phyloP scores from a whole-genome alignment of 2,329 filamentous ascomycete genomes.

The Beauveria varroae region DNA sequence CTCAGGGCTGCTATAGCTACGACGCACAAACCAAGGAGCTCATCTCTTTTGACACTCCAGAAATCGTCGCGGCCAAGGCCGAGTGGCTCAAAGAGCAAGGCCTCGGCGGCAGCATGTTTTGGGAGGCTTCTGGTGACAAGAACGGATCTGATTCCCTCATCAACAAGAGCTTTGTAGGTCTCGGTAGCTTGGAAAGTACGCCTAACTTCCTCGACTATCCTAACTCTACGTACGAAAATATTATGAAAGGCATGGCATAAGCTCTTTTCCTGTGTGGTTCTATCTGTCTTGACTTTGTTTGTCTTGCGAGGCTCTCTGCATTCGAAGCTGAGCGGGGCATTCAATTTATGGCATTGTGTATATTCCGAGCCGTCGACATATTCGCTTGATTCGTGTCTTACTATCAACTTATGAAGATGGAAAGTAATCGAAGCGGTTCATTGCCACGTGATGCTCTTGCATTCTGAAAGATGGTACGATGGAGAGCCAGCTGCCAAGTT shows the following conservation, averaged over 20 bases:
- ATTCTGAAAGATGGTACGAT: too few species aligned
- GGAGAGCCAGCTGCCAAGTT: neutral
- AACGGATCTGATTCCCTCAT: conserved; percentile 54
- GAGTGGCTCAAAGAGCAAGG: conserved; percentile 53
- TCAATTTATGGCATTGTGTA: too few species aligned
- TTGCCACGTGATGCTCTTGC: neutral
- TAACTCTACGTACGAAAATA: conserved; percentile 47
- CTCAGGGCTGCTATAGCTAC: conserved; percentile 64
- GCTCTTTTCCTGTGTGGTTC: neutral
- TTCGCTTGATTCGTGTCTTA: neutral
- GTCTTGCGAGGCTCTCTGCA: neutral
- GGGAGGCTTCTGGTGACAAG: conserved; percentile 69
- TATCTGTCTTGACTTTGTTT: neutral
- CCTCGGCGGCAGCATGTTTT: conserved; percentile 77
- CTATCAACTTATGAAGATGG: neutral
- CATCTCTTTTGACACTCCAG: conserved; percentile 63
- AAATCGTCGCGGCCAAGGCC: conserved; percentile 54
- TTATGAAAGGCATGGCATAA: conserved; percentile 27
- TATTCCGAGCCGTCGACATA: neutral
- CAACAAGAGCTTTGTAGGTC: conserved; percentile 34
- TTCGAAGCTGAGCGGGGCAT: too few species aligned
- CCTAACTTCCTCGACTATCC: conserved; percentile 47
- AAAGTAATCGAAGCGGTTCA: too few species aligned
- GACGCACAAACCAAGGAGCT: conserved; percentile 52
- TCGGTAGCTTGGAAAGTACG: conserved; percentile 34